phyloP scores from a whole-genome alignment of 176 grass and related monocot genomes.

The Cymbopogon citratus region DNA sequence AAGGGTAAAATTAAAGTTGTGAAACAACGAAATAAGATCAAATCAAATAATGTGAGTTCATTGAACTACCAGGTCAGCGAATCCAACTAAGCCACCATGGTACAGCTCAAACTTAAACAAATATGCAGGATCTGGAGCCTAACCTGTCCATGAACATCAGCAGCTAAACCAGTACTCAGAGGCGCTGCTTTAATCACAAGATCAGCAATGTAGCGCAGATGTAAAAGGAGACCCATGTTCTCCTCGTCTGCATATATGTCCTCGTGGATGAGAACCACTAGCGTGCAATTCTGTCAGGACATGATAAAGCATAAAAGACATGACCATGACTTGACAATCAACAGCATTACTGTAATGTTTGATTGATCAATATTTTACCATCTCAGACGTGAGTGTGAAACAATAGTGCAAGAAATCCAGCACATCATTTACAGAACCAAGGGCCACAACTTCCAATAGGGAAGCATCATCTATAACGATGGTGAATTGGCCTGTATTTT shows the following conservation, averaged over 20 bases:
- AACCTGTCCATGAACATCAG: conserved; percentile 96
- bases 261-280: conserved; percentile 74
- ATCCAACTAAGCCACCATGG: conserved; percentile 8
- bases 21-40: not conserved
- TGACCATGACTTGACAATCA: not conserved
- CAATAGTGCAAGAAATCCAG: conserved; percentile 87
- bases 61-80: not conserved
- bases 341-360: not conserved
- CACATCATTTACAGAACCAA: conserved; percentile 55
- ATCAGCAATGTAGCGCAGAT: conserved; percentile 62
- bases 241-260: conserved; percentile 83
- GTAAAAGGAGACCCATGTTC: conserved; percentile 39
- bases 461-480: conserved; percentile 80
- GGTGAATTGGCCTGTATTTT: conserved; percentile 36
- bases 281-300: conserved; percentile 53
- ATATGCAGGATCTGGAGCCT: not conserved
- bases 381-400: conserved; percentile 53
- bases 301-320: not conserved
- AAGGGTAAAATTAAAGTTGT: not conserved
- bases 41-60: not conserved
- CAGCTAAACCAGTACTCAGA: conserved; percentile 73
- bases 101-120: not conserved
- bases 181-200: conserved; percentile 62
- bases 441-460: conserved; percentile 67
- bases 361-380: conserved; percentile 37